Base-by-base conservation (phyloP, 768 basidiomycete genomes). In the Fomitopsis pulvina region DNA sequence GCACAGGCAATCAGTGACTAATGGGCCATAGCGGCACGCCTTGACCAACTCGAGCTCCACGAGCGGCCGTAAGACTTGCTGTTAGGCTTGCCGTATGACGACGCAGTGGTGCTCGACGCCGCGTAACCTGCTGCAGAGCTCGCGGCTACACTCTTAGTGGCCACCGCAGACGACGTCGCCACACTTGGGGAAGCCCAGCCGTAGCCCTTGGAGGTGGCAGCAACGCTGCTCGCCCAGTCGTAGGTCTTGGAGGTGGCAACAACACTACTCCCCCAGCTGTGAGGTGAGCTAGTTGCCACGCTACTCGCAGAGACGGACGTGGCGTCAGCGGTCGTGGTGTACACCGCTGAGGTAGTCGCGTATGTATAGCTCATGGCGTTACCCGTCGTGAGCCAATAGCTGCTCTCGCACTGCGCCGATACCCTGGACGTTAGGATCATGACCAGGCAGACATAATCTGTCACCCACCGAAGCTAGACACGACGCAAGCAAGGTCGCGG, bases 361-460 rank as follows among this genome's bases (percentile, higher is more conserved):
- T 68, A 68, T 4, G 65, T 63, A 57, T 66, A 68, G 51, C 27
- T 50, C 67, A 77, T 68, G 69, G 68, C 72, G 69, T 79, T 82
- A 8, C 79, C 79, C 16, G 67, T 45, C 7, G 60, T 73, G 60
- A 84, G 63, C 51, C 70, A 71, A 72, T 76, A 83, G 51, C 62
- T 59, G 28, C 73, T 76, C 70, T 83, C 80, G 76, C 83, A 85
- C 75, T 79, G 52, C n/a, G n/a, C n/a, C n/a, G n/a, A n/a, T n/a
- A n/a, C n/a, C n/a, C n/a, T n/a, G n/a, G n/a, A n/a, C n/a, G n/a
- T 1, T 46, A 53, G n/a, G 29, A 29, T 27, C 24, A 46, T 4
- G 16, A 22, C 12, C 42, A 48, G 30, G 53, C 42, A 51, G 46
- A 27, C 12, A 14, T 18, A 1, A 4, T 1, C 11, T 50, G 40